Evolutionary conservation across 2,329 filamentous ascomycete species (phyloP).

Genomic region (Tolypocladium guangdongense): DNA sequence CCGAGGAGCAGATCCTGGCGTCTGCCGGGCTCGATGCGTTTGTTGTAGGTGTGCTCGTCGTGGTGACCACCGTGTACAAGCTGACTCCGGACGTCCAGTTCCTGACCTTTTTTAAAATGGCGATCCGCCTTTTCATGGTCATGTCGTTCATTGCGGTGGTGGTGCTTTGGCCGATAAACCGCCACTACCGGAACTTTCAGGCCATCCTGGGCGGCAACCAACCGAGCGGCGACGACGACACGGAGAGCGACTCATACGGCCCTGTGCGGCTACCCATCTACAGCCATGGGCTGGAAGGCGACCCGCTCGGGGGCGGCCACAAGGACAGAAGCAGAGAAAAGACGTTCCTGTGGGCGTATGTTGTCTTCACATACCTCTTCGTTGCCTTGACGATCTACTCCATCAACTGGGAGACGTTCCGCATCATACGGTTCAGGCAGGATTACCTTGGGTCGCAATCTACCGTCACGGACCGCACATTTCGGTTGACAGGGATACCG

Average conservation of each 20-base stretch:
- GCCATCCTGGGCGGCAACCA: background rate
- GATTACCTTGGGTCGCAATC: conserved; percentile 87
- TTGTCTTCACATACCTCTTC: conserved; percentile 92
- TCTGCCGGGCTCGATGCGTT: conserved; percentile 92
- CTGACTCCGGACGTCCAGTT: conserved; percentile 39
- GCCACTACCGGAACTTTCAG: conserved; percentile 36
- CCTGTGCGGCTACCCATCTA: background rate
- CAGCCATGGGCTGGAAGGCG: conserved; percentile 1
- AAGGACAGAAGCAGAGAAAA: conserved; percentile 22
- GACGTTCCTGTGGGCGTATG: conserved; percentile 78
- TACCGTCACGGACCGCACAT: conserved; percentile 91
- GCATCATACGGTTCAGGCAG: conserved; percentile 76
- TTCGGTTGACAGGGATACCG: conserved; percentile 83
- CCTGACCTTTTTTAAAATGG: conserved; percentile 91
- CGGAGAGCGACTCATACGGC: background rate
- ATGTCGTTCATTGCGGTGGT: conserved; percentile 73
- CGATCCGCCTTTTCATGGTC: conserved; percentile 68
- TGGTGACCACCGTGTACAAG: background rate
- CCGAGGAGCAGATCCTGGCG: conserved; percentile 78
- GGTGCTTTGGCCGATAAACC: conserved; percentile 80
- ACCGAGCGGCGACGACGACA: background rate
- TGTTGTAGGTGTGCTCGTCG: conserved; percentile 46
- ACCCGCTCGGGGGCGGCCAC: conserved; percentile 17
- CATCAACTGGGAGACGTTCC: conserved; percentile 71
- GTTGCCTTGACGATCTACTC: conserved; percentile 72